Conservation (phyloP, 441 rosid genomes). For the Brassica hybrid region DNA sequence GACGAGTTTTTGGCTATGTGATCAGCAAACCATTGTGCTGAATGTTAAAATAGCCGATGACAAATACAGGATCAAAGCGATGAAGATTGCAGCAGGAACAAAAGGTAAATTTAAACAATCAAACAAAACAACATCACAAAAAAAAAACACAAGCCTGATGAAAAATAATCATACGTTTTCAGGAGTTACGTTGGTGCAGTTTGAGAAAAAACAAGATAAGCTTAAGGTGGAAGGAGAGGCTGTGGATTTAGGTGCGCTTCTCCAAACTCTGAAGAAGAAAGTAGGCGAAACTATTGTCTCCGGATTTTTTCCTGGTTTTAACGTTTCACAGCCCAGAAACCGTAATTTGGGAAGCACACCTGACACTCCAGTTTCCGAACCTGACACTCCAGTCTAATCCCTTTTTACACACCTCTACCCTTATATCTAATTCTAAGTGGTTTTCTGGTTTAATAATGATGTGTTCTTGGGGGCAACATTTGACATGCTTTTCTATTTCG, state of each 20-base stretch:
- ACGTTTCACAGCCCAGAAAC: too few relatives aligned
- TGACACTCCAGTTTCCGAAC: background rate
- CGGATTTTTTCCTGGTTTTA: too few relatives aligned
- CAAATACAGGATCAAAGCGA: too few relatives aligned
- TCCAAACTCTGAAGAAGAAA: conserved; percentile 11
- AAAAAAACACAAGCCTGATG: background rate
- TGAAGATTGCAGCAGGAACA: too few relatives aligned
- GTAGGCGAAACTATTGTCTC: conserved; percentile 21
- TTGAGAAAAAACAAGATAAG: conserved; percentile 6
- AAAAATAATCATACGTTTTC: background rate
- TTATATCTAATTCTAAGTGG: background rate
- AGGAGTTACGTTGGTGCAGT: conserved; percentile 15
- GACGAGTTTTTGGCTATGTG: background rate
- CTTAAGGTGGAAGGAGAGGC: conserved; percentile 8
- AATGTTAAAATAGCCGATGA: background rate
- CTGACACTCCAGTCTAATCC: background rate
- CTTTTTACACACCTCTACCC: background rate
- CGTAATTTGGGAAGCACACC: too few relatives aligned
- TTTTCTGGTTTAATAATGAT: background rate
- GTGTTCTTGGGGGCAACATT: background rate
- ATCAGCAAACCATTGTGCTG: conserved; percentile 4
- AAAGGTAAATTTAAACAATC: too few relatives aligned
- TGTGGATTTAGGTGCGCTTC: background rate
- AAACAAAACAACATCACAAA: background rate
- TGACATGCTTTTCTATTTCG: conserved; percentile 1